phyloP scores from a whole-genome alignment of 2,329 filamentous ascomycete species.

The Mariannaea elegans region DNA sequence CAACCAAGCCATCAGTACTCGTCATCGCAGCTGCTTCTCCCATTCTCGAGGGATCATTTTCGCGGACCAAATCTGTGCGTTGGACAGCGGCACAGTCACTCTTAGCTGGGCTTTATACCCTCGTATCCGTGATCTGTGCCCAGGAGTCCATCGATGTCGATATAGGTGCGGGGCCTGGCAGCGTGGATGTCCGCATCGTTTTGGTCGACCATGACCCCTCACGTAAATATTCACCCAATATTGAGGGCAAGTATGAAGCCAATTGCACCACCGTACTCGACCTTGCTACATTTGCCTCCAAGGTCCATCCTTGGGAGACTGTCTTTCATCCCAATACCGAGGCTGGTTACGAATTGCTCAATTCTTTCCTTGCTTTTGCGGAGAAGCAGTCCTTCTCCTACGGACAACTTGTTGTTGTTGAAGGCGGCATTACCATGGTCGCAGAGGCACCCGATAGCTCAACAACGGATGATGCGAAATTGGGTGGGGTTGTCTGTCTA shows the following conservation, averaged over 20 bases:
- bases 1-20: constrained; percentile 47
- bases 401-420: constrained; percentile 60
- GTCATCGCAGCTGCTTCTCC: constrained; percentile 70
- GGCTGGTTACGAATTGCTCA: constrained; percentile 66
- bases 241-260: constrained; percentile 48
- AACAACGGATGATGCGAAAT: constrained; percentile 8
- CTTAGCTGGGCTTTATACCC: constrained; percentile 79
- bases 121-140: constrained; percentile 77
- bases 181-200: constrained; percentile 79
- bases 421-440: constrained; percentile 60
- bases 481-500: constrained; percentile 67
- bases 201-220: constrained; percentile 70
- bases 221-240: constrained; percentile 44
- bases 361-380: constrained; percentile 56
- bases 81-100: constrained; percentile 79
- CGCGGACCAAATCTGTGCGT: constrained; percentile 54
- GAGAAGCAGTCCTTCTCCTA: constrained; percentile 59
- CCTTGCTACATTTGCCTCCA: constrained; percentile 60
- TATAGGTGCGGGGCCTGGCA: constrained; percentile 63
- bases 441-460: not conserved
- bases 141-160: constrained; percentile 68
- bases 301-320: constrained; percentile 67
- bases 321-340: constrained; percentile 75
- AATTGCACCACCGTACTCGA: constrained; percentile 60
- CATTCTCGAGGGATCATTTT: constrained; percentile 62